Conservation (phyloP, 2,329 filamentous ascomycete species). For the Hymenoscyphus fructigenus region DNA sequence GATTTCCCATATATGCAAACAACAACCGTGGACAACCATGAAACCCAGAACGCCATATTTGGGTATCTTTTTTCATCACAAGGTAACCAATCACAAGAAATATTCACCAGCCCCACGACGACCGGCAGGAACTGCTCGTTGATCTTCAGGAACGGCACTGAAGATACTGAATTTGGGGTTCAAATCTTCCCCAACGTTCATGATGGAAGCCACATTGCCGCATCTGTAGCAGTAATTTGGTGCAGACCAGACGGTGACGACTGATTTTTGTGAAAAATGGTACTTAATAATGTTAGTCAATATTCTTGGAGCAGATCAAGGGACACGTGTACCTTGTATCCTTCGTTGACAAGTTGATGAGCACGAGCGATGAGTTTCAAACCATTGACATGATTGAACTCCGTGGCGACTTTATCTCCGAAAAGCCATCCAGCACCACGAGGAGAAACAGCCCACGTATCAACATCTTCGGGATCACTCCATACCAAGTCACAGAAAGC, state of each 20-base stretch:
- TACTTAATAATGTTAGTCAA: constrained; percentile 55
- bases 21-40: constrained; percentile 1
- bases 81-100: constrained; percentile 49
- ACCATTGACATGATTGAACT: constrained; percentile 77
- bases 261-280: constrained; percentile 91
- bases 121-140: constrained; percentile 74
- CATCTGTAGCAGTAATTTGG: constrained; percentile 49
- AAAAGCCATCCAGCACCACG: constrained; percentile 59
- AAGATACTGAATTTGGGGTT: constrained; percentile 92
- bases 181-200: constrained; percentile 82
- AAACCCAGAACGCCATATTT: constrained; percentile 6
- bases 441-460: constrained; percentile 69
- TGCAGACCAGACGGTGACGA: constrained; percentile 70
- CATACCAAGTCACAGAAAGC: constrained; percentile 76
- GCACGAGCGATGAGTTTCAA: constrained; percentile 70
- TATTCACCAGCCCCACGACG: constrained; percentile 68
- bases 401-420: constrained; percentile 66
- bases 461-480: constrained; percentile 72
- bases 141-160: constrained; percentile 82
- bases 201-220: constrained; percentile 69
- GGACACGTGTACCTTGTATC: constrained; percentile 59
- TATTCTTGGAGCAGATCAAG: constrained; percentile 4
- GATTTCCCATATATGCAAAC: background rate
- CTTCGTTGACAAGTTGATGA: constrained; percentile 75
- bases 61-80: background rate